Conservation (phyloP, 192 early-diverging fungal genomes). For the Coemansia erecta region DNA sequence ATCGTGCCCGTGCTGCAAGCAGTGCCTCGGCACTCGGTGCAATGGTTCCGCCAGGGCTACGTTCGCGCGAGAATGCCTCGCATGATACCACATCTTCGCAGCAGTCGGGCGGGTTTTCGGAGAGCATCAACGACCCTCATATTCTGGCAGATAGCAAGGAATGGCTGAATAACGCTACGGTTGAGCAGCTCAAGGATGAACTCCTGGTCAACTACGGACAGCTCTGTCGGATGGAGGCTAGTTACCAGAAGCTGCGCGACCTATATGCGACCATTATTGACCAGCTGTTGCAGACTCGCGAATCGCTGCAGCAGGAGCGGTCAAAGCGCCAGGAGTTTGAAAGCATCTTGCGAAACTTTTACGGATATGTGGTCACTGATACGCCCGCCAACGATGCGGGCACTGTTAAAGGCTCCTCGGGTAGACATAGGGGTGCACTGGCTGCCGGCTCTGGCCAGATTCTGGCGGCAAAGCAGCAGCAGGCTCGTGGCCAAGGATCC, state of each 20-base stretch:
- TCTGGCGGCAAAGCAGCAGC: background rate
- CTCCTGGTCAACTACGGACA: constrained; percentile 50
- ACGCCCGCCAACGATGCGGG: background rate
- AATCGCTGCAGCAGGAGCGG: constrained; percentile 43
- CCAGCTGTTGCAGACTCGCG: constrained; percentile 42
- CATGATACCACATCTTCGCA: background rate
- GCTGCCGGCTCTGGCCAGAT: background rate
- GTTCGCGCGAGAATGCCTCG: constrained; percentile 21
- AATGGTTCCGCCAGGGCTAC: constrained; percentile 46
- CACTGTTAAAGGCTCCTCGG: background rate
- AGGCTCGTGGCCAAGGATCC: constrained; percentile 8
- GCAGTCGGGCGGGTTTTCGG: background rate
- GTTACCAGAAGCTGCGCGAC: constrained; percentile 50
- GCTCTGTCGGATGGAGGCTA: constrained; percentile 46
- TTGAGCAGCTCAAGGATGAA: constrained; percentile 45
- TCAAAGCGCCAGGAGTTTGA: constrained; percentile 33
- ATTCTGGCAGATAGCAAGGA: constrained; percentile 17
- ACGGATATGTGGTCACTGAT: constrained; percentile 27
- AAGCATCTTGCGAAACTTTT: constrained; percentile 32
- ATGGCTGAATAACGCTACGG: constrained; percentile 37
- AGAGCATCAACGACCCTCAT: background rate
- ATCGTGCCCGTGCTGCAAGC: constrained; percentile 36
- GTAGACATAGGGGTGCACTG: background rate
- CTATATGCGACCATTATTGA: constrained; percentile 45
- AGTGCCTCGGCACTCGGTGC: constrained; percentile 21